phyloP scores from a whole-genome alignment of 1,139 yeast species.

The Scheffersomyces parashehatae region DNA sequence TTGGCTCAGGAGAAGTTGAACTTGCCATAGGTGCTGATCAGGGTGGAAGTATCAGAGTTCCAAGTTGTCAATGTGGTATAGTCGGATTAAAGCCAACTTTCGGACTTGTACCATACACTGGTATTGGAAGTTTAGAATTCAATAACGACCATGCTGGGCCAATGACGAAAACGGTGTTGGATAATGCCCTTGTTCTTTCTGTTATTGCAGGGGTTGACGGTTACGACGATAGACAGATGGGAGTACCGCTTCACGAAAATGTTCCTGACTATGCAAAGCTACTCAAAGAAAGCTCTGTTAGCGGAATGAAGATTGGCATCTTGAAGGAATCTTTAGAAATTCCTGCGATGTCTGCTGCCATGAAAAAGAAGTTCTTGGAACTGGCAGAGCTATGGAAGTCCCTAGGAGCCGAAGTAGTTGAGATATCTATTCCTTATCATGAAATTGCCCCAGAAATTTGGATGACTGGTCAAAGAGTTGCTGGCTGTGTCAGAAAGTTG shows the following conservation, averaged over 20 bases:
- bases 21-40: slow-evolving; percentile 15
- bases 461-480: slow-evolving; percentile 30
- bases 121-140: slow-evolving; percentile 14
- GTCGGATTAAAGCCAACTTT: slow-evolving; percentile 16
- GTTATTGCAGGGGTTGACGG: slow-evolving; percentile 36
- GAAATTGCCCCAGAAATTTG: slow-evolving; percentile 33
- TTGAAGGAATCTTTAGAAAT: slow-evolving; percentile 32
- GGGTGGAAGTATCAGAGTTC: slow-evolving; percentile 15
- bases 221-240: slow-evolving; percentile 29
- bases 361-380: slow-evolving; percentile 21
- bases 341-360: slow-evolving; percentile 26
- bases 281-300: slow-evolving; percentile 43
- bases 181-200: slow-evolving; percentile 27
- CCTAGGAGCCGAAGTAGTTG: slow-evolving; percentile 46
- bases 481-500: slow-evolving; percentile 23
- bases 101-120: slow-evolving; percentile 15
- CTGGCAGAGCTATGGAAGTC: slow-evolving; percentile 44
- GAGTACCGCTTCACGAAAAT: slow-evolving; percentile 37
- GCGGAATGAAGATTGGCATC: slow-evolving; percentile 47
- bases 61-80: slow-evolving; percentile 16
- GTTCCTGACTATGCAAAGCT: slow-evolving; percentile 48
- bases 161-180: slow-evolving; percentile 23
- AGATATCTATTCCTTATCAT: slow-evolving; percentile 33
- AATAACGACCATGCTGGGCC: slow-evolving; percentile 17
- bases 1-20: slow-evolving; percentile 12